Conservation (phyloP, 1,284 basidiomycete genomes). For the Vanrija sp. region DNA sequence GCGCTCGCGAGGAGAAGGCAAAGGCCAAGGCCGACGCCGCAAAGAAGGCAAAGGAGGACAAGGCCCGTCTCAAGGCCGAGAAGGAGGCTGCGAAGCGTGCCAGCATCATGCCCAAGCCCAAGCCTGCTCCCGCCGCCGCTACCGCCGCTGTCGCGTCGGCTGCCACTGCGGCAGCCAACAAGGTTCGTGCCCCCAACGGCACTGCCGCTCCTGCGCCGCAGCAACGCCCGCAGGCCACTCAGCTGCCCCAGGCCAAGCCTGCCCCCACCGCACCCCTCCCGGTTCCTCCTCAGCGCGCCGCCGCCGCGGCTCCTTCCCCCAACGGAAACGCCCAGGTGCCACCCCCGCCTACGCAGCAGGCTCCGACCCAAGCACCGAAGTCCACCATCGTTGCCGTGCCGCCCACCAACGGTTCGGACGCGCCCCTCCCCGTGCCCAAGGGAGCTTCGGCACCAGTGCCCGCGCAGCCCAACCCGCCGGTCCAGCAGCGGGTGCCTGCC, state of each 20-base stretch:
- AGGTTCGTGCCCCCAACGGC: too few relatives aligned
- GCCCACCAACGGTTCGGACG: not conserved
- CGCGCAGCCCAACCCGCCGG: too few relatives aligned
- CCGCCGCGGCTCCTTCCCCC: not conserved
- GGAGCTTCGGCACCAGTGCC: too few relatives aligned
- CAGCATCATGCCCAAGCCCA: not conserved
- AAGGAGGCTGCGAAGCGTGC: constrained; percentile 4
- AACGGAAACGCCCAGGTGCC: not conserved
- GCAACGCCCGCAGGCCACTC: not conserved
- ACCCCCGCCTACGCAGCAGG: not conserved
- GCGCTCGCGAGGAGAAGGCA: constrained; percentile 19
- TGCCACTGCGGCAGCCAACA: not conserved
- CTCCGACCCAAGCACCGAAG: not conserved
- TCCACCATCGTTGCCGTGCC: not conserved
- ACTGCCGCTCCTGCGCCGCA: not conserved
- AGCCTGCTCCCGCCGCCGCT: not conserved
- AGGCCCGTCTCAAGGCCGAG: constrained; percentile 17
- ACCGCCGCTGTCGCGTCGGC: not conserved
- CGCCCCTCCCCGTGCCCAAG: too few relatives aligned
- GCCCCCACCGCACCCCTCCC: not conserved
- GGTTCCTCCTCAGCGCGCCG: not conserved
- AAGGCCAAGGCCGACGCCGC: constrained; percentile 14
- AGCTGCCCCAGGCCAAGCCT: too few relatives aligned
- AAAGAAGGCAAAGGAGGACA: constrained; percentile 16
- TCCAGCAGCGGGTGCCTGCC: too few relatives aligned